These are phyloP conservation scores for Penicillium turbatum DNA, from an alignment of 495 filamentous ascomycete genomes.

Conservation along the genomic window DNA sequence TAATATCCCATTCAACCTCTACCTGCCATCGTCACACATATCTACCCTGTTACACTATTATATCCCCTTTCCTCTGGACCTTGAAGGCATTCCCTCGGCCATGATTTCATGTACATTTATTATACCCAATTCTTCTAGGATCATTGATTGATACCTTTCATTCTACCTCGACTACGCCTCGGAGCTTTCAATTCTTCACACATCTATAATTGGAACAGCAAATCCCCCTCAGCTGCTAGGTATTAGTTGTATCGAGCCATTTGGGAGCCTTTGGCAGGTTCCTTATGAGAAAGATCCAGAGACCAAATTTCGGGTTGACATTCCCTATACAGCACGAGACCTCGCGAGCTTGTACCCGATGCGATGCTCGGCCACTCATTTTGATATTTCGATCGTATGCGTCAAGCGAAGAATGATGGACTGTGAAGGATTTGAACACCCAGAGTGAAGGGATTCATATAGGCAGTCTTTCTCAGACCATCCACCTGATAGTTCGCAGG, in stretches of 20 bases:
- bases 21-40: not conserved
- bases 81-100: constrained; percentile 5
- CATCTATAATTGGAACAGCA: not conserved
- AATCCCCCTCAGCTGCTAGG: too few species aligned
- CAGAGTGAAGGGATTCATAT: too few species aligned
- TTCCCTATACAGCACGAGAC: not conserved
- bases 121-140: constrained; percentile 22
- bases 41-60: not conserved
- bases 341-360: too few species aligned
- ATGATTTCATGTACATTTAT: constrained; percentile 31
- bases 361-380: too few species aligned
- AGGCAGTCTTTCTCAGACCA: too few species aligned
- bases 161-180: not conserved
- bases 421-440: too few species aligned
- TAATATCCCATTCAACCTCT: not conserved
- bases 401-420: too few species aligned
- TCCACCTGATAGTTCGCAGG: not conserved
- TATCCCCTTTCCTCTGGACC: not conserved
- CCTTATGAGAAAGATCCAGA: too few species aligned
- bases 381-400: too few species aligned
- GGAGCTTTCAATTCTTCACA: not conserved
- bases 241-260: too few species aligned
- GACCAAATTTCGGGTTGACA: too few species aligned
- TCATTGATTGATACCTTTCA: constrained; percentile 1
- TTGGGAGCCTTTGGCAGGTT: too few species aligned